Base-by-base conservation (phyloP, 2,329 filamentous ascomycete species). In the Gnomoniopsis sp. region DNA sequence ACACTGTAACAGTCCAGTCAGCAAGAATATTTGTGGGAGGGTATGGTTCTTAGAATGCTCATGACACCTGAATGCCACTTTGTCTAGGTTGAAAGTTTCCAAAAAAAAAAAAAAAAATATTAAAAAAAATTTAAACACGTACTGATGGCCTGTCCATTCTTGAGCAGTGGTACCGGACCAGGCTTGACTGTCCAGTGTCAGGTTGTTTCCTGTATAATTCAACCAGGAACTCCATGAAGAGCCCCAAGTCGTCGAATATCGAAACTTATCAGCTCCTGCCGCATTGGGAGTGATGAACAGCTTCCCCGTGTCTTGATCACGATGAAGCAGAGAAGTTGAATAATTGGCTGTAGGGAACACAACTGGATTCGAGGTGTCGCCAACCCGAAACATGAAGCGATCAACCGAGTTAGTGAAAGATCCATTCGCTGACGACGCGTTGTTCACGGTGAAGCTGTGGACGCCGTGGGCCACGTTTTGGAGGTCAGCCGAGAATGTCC, bases 221-320 rank as follows among this genome's bases (percentile, higher is more conserved):
- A 74, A 67, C 86, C 85, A 88, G 3, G 81, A 68, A 47, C 80
- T 85, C 74, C 82, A 88, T 0, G 76, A 75, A 3, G 78, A 81
- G 14, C 81, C 84, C 77, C 81, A 88, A 59, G 84, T 85, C 34
- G 81, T 79, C 19, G 82, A 84, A 67, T 86, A 88, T 11, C 85
- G 82, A 72, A 80, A 88, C 64, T 79, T 79, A 65, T 85, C 80
- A 10, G 86, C 86, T 22, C 86, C 86, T 10, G 83, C 72, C 6
- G 86, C 86, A 55, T 78, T 77, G 64, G 88, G 86, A n/a, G 77
- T 72, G 55, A 88, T 72, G 52, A 79, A 46, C 81, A 74, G 46
- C 66, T 71, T 71, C 2, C 69, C 64, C 7, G 53, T 56, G n/a
- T 49, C 47, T 21, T 64, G 65, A 30, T 77, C 67, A 49, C 75